Base-by-base conservation (phyloP, 345 rosid genomes). In the Capsella bursapastoris region DNA sequence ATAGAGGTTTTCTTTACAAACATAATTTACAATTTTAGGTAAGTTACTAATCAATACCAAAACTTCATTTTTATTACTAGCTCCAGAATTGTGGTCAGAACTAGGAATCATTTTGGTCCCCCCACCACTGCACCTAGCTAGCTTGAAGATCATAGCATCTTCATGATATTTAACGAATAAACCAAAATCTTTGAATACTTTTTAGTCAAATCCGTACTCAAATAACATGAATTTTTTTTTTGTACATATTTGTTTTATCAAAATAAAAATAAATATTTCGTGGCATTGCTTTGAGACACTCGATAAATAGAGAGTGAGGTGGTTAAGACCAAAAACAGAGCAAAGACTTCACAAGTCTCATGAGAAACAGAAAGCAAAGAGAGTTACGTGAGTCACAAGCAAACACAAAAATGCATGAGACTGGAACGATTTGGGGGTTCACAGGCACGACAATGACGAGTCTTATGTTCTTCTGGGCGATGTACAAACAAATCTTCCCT, bases 401-500 rank as follows among this genome's bases (percentile, higher is more conserved):
- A 25, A 51, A 51, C 31, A 55, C 2, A 55, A 29, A 55, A 37
- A 55, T 28, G 58, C 9, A 7, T 37, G n/a, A 51, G 47, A 25
- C 48, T 0, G 49, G 59, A 66, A 11, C 8, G 1, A 15, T 53
- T 35, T 82, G 61, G 73, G 66, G 74, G 4, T 32, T 65, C 56
- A 11, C 78, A 4, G 68, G 81, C 44, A 70, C 81, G 15, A 22
- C 37, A 1, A 29, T 76, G 38, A 75, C 79, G 9, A 27, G 53
- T 63, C 13, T 79, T 11, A 76, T 79, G 81, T 67, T 83, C 52
- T 7, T 78, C 8, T 72, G 77, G 66, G 71, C 86, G 6, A 35
- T 79, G 13, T 74, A 77, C 64, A 18, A 37, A n/a, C 75, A 72
- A 2, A 72, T 64, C 64, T 31, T 80, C 57, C 87, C 85, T 49